These are phyloP conservation scores for Phytophthora colocasiae DNA, from an alignment of 352 stramenopile genomes.

Conservation along the genomic window DNA sequence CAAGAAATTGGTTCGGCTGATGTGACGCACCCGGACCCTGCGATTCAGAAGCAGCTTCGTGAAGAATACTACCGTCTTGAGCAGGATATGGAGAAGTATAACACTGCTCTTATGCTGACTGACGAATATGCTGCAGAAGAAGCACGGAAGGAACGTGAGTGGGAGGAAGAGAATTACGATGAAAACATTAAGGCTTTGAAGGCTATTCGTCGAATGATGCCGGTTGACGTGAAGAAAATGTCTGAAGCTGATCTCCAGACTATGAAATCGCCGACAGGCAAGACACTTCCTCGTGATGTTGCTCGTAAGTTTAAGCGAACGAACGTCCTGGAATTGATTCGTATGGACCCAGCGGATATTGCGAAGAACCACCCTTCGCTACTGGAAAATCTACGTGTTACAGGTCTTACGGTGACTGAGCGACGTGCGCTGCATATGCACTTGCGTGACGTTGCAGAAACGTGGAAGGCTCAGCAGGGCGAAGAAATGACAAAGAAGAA, in stretches of 20 bases:
- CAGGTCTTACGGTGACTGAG: slow-evolving; percentile 91
- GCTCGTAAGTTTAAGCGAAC: slow-evolving; percentile 94
- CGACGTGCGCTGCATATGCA: slow-evolving; percentile 91
- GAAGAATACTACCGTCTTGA: slow-evolving; percentile 95
- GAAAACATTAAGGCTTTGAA: slow-evolving; percentile 90
- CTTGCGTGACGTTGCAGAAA: slow-evolving; percentile 81
- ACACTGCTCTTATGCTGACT: slow-evolving; percentile 91
- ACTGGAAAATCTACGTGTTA: slow-evolving; percentile 92
- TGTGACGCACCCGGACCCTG: slow-evolving; percentile 83
- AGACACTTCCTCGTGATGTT: slow-evolving; percentile 78
- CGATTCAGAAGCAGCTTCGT: slow-evolving; percentile 84
- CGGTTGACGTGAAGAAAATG: slow-evolving; percentile 92
- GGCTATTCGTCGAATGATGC: slow-evolving; percentile 92
- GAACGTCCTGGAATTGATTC: slow-evolving; percentile 91
- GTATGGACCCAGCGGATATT: slow-evolving; percentile 89
- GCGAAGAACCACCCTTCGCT: slow-evolving; percentile 90
- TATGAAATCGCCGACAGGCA: slow-evolving; percentile 73
- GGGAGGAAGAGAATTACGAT: slow-evolving; percentile 91
- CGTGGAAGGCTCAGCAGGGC: slow-evolving; percentile 89
- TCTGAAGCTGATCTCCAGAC: slow-evolving; percentile 87
- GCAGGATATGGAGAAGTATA: slow-evolving; percentile 96
- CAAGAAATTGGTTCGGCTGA: slow-evolving; percentile 92
- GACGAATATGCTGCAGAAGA: slow-evolving; percentile 93
- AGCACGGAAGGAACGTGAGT: slow-evolving; percentile 90
- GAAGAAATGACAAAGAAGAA: slow-evolving; percentile 94